Evolutionary conservation across 2,329 filamentous ascomycete species (phyloP).

Genomic region (Colletotrichum cordylinicola): DNA sequence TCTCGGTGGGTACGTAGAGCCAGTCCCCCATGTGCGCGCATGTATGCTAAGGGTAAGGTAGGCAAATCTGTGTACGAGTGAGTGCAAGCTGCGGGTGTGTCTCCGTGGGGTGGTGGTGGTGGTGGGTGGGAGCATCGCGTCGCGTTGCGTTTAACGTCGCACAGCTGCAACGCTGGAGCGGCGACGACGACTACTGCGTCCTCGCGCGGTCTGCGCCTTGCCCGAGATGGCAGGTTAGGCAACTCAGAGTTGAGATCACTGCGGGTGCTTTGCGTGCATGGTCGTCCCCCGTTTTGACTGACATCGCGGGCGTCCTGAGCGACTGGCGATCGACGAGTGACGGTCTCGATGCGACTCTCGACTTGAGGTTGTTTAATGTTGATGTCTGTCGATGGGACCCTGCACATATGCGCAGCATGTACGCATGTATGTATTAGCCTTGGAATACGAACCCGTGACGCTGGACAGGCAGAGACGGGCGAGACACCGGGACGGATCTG

Average conservation of each 20-base stretch:
- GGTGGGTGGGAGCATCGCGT: constrained; percentile 5
- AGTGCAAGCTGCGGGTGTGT: not conserved
- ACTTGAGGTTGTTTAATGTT: not conserved
- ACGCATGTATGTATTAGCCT: not conserved
- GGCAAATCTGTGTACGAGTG: not conserved
- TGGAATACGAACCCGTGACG: constrained; percentile 3
- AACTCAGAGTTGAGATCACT: not conserved
- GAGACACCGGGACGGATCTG: not conserved
- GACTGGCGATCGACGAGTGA: constrained; percentile 4
- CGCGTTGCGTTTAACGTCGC: constrained; percentile 2
- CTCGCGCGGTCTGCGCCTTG: constrained; percentile 10
- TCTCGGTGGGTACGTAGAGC: not conserved
- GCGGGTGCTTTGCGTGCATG: not conserved
- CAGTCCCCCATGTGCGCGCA: not conserved
- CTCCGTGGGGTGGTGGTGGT: not conserved
- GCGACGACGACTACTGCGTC: not conserved
- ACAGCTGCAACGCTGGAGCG: constrained; percentile 14
- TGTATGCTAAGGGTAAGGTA: not conserved
- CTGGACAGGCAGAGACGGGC: not conserved
- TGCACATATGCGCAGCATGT: not conserved
- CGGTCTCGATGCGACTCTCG: not conserved
- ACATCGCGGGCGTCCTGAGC: not conserved
- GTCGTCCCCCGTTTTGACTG: not conserved
- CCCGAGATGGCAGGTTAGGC: not conserved
- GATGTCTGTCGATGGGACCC: not conserved